Conservation (phyloP, 2,329 filamentous ascomycete species). For the Purpureocillium lavendulum region DNA sequence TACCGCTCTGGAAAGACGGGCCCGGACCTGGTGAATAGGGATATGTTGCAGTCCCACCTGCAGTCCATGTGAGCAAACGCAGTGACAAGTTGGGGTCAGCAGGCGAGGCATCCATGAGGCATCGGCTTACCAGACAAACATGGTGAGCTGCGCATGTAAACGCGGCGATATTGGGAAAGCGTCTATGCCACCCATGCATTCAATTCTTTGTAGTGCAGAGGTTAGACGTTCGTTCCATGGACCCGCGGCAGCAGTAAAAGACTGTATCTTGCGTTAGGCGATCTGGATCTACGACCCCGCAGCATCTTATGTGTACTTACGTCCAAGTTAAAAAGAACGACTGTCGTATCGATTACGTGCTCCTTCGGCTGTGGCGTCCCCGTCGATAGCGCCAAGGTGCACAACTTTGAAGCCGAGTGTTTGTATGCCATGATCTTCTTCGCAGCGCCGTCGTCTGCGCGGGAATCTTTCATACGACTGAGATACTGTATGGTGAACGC, state of each 20-base stretch:
- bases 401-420: slow-evolving; percentile 2
- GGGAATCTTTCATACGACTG: neutral
- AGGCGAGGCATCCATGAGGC: neutral
- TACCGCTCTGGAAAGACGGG: slow-evolving; percentile 1
- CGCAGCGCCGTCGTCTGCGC: neutral
- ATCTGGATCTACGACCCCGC: neutral
- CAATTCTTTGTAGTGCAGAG: slow-evolving; percentile 4
- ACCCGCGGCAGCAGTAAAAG: slow-evolving; percentile 4
- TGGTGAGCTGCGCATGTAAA: slow-evolving; percentile 5
- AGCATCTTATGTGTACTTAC: slow-evolving; percentile 1
- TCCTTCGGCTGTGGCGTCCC: neutral
- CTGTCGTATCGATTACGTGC: slow-evolving; percentile 3
- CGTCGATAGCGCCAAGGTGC: neutral
- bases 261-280: neutral
- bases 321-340: slow-evolving; percentile 4
- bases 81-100: neutral
- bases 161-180: slow-evolving; percentile 1
- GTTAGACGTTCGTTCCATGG: slow-evolving; percentile 6
- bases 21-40: slow-evolving; percentile 2
- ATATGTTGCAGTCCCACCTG: slow-evolving; percentile 6
- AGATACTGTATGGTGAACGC: slow-evolving; percentile 4
- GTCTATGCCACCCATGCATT: slow-evolving; percentile 3
- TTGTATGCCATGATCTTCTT: slow-evolving; percentile 3
- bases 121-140: slow-evolving; percentile 7
- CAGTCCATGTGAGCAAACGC: neutral